Evolutionary conservation across 257 asterid genomes (phyloP).

Genomic region (Solanum dulcamara): DNA sequence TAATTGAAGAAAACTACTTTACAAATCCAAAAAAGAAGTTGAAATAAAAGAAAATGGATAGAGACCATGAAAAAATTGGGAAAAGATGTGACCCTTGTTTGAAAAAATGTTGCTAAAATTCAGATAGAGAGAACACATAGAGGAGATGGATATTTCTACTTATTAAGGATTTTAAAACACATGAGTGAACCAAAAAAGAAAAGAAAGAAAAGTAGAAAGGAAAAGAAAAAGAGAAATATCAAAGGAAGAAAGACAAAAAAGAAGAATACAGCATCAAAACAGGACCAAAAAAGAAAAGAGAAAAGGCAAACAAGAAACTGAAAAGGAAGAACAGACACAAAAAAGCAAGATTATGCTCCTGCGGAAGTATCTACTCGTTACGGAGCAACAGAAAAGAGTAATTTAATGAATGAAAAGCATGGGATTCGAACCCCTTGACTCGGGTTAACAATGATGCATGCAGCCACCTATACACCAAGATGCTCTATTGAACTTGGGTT

Average conservation of each 20-base stretch:
- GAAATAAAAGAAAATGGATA: neutral
- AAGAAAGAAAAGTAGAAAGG: neutral
- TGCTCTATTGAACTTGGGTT: neutral
- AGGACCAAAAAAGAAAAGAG: neutral
- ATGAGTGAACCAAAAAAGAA: neutral
- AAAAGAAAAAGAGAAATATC: neutral
- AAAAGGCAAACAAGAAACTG: neutral
- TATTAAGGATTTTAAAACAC: neutral
- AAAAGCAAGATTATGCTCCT: no score
- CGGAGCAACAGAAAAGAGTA: neutral
- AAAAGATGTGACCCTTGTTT: neutral
- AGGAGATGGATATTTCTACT: neutral
- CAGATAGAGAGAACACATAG: neutral
- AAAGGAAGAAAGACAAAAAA: neutral
- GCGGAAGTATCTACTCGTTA: no score
- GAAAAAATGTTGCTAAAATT: neutral
- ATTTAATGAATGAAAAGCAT: neutral
- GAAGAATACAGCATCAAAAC: neutral
- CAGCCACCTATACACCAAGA: neutral
- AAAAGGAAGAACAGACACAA: neutral
- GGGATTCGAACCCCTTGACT: neutral
- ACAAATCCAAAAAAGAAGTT: neutral
- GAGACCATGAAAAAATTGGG: neutral
- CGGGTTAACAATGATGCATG: neutral
- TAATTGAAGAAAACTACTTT: neutral